Evolutionary conservation across 148 eudicot species (phyloP), one percentile per base, ranked within the genome.

Genomic region (Dianthus caryophyllus): DNA sequence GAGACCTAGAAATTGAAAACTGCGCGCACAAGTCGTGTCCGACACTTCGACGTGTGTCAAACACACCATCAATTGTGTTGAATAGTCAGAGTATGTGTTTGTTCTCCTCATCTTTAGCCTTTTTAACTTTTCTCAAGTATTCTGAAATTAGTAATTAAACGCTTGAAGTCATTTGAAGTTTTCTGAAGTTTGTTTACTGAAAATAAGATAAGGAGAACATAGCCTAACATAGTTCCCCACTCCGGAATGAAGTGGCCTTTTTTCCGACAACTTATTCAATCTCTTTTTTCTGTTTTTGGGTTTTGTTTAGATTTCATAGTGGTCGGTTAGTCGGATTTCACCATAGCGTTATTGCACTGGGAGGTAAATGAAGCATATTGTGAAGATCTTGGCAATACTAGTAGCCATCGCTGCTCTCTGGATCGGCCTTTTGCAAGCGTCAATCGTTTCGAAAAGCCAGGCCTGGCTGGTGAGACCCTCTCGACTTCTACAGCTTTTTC

Each of bases 291-390:
- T 21, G 20, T 18, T 52, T 9, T 22, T 53, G 22, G 36, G 38
- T 22, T 24, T 12, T 8, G 5, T 7, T 4, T 29, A 41, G 6
- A 41, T 12, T 63, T 27, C 48, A 21, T 49, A 18, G 38, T 36
- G 9, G 39, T 64, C 9, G 41, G n/a, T 58, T 39, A 18, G 61
- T 58, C 57, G 71, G 53, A 51, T 44, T 58, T 20, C 54, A 36
- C 51, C 21, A 0, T 46, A 52, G 24, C 15, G 26, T 5, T 10
- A 1, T 21, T 38, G 10, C 36, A 16, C n/a, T 15, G 10, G 36
- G 10, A 46, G 36, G 20, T 41, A 71, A 73, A 93, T 93, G 96
- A 93, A 93, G 84, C 98, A 87, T 77, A 87, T 93, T 52, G 81
- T 82, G 66, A 93, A 89, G 87, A 83, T 93, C 67, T 56, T 87